Conservation (phyloP, 2,329 filamentous ascomycete genomes). For the Orbilia blumenaviensis region DNA sequence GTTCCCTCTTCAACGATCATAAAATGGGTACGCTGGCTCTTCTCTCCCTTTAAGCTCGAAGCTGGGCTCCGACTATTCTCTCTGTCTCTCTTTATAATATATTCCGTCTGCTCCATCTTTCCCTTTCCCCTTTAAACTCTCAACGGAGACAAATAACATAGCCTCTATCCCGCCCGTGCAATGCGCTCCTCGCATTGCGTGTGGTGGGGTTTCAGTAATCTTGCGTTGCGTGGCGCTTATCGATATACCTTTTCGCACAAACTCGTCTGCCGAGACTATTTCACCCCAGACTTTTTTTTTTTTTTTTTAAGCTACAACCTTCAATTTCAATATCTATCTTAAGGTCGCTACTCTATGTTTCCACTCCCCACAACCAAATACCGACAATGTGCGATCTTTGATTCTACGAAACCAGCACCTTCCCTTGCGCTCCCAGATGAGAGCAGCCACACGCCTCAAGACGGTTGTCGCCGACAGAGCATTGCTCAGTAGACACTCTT, state of each 20-base stretch:
- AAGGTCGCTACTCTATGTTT: neutral
- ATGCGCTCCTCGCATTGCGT: too few species aligned
- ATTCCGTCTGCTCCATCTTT: neutral
- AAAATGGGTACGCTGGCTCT: neutral
- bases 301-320: neutral
- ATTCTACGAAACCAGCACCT: neutral
- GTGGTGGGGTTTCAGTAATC: neutral
- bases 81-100: too few species aligned
- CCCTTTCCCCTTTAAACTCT: neutral
- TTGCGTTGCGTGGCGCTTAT: conserved; percentile 32
- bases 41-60: neutral
- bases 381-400: neutral
- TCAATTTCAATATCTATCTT: neutral
- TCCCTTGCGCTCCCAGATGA: conserved; percentile 24
- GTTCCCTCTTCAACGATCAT: conserved; percentile 20
- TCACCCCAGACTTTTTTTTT: neutral
- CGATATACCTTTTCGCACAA: conserved; percentile 24
- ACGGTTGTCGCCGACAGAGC: conserved; percentile 27
- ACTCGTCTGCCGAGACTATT: neutral
- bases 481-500: conserved; percentile 13
- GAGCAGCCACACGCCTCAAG: conserved; percentile 12
- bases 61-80: neutral
- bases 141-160: too few species aligned
- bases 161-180: too few species aligned
- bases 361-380: neutral